Evolutionary conservation across 176 grass and related monocot genomes (phyloP).

Genomic region (Melocanna baccifera): DNA sequence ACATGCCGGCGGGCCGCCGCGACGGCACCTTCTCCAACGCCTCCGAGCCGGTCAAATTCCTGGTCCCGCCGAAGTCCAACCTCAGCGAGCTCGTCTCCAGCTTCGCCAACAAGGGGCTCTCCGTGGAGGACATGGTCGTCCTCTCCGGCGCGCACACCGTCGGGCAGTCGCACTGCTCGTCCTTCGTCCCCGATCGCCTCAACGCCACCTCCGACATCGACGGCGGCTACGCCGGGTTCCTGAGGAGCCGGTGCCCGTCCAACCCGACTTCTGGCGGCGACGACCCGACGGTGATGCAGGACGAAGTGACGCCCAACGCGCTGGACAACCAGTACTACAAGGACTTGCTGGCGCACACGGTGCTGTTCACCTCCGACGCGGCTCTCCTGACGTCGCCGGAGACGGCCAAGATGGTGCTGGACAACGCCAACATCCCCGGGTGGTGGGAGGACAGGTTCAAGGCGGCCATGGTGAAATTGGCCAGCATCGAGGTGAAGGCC

Average conservation of each 20-base stretch:
- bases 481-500: constrained; percentile 30
- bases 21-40: constrained; percentile 21
- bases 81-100: neutral
- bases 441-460: constrained; percentile 38
- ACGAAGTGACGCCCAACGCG: neutral
- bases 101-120: neutral
- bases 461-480: constrained; percentile 42
- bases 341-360: constrained; percentile 8
- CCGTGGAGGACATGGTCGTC: constrained; percentile 29
- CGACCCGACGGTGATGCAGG: constrained; percentile 29
- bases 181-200: constrained; percentile 25
- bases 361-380: constrained; percentile 45
- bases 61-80: neutral
- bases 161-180: constrained; percentile 38
- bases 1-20: constrained; percentile 9
- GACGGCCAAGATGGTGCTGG: constrained; percentile 8
- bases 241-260: constrained; percentile 3
- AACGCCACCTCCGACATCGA: neutral
- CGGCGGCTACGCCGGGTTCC: neutral
- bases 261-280: neutral
- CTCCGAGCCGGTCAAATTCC: constrained; percentile 6
- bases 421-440: constrained; percentile 15
- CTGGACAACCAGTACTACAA: constrained; percentile 53
- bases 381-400: constrained; percentile 24
- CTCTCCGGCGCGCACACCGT: constrained; percentile 42